phyloP scores from a whole-genome alignment of 768 basidiomycete species.

The Phlebiopsis flavidoalba region DNA sequence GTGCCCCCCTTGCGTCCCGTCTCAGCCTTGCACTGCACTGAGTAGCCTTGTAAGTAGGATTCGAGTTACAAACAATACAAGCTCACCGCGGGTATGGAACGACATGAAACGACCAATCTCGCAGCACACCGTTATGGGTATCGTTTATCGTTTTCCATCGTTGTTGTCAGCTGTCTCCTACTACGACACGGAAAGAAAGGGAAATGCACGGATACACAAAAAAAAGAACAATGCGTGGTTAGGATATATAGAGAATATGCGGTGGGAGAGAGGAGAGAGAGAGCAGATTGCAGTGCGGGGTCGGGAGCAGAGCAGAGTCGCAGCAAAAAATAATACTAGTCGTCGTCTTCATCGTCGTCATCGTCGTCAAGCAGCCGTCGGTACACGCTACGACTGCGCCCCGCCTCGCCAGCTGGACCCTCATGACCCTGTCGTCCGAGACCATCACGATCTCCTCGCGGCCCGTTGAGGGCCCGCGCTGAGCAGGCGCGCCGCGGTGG shows the following conservation, averaged over 20 bases:
- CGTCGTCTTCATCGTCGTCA: background rate
- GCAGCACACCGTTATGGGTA: background rate
- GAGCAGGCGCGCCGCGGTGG: conserved; percentile 26
- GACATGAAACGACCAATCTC: no score
- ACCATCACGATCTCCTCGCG: conserved; percentile 87
- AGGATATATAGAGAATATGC: conserved; percentile 11
- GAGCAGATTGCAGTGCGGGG: background rate
- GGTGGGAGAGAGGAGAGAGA: background rate
- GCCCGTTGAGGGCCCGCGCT: conserved; percentile 41
- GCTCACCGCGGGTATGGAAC: no score
- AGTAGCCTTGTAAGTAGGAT: no score
- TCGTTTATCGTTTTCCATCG: background rate
- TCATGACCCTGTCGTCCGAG: conserved; percentile 81
- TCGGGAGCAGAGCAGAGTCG: conserved; percentile 17
- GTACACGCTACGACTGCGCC: background rate
- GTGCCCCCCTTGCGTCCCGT: no score
- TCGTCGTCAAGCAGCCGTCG: conserved; percentile 10
- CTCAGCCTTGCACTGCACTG: no score
- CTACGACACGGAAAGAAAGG: background rate
- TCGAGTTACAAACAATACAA: no score
- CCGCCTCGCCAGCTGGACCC: conserved; percentile 43
- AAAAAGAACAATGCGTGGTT: background rate
- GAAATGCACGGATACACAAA: conserved; percentile 10
- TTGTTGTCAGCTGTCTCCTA: conserved; percentile 4
- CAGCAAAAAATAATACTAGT: background rate